These are phyloP conservation scores for Phytophthora hybrid DNA, from an alignment of 352 stramenopile species.

Conservation along the genomic window DNA sequence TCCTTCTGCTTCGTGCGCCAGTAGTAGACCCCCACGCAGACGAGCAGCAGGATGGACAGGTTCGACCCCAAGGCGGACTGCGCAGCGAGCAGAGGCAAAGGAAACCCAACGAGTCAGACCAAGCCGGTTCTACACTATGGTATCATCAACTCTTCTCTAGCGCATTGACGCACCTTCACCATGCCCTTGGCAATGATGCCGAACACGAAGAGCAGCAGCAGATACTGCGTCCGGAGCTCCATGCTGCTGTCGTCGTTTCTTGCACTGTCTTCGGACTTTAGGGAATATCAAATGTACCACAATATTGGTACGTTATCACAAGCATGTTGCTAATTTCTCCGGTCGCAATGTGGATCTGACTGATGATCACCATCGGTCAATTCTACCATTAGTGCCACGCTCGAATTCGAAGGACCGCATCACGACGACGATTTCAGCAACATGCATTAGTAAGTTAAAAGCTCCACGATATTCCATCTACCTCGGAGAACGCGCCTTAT, in stretches of 20 bases:
- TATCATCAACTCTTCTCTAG: not conserved
- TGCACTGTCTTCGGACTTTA: conserved; percentile 27
- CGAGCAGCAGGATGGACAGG: conserved; percentile 68
- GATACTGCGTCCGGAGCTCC: conserved; percentile 67
- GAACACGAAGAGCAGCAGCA: conserved; percentile 79
- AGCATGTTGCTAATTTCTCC: too few relatives aligned
- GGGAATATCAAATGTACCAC: not conserved
- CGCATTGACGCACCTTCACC: conserved; percentile 56
- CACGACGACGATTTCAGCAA: conserved; percentile 12
- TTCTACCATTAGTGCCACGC: too few relatives aligned
- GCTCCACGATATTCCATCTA: conserved; percentile 36
- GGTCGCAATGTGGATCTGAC: too few relatives aligned
- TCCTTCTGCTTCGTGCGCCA: conserved; percentile 63
- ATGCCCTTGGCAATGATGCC: conserved; percentile 68
- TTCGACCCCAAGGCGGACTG: conserved; percentile 73
- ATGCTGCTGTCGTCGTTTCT: conserved; percentile 36
- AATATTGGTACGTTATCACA: not conserved
- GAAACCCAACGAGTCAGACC: not conserved
- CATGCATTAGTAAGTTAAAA: conserved; percentile 46
- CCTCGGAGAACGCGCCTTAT: conserved; percentile 36
- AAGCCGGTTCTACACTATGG: not conserved
- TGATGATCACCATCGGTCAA: too few relatives aligned
- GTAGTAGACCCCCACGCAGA: conserved; percentile 74
- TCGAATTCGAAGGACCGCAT: not conserved
- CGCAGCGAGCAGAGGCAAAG: conserved; percentile 13